A percentile compares a stretch with the other conserved stretches of the same genome.
phyloP scores from a whole-genome alignment of 176 grass and related monocot genomes.

The Avena insularis region DNA sequence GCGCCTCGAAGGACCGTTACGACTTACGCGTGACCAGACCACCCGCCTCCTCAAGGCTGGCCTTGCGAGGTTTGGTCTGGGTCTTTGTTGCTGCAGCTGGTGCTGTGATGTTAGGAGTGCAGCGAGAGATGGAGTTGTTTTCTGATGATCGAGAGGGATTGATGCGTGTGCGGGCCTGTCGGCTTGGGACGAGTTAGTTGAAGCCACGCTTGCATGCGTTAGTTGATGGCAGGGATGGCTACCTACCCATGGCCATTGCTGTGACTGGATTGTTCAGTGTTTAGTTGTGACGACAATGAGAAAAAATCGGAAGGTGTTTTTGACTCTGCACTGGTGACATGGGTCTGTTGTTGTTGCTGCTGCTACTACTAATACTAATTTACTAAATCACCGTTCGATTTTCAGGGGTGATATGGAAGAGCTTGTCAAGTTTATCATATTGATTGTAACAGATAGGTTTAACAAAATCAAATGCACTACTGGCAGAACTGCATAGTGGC shows the following conservation, averaged over 20 bases:
- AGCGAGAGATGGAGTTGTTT: neutral
- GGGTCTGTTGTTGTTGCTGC: neutral
- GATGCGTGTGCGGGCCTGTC: neutral
- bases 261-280: neutral
- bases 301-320: neutral
- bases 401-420: neutral
- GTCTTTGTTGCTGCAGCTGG: conserved; percentile 28
- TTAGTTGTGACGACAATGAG: neutral
- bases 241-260: neutral
- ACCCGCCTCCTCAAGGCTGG: conserved; percentile 29
- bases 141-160: neutral
- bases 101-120: conserved; percentile 4
- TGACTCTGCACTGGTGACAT: neutral
- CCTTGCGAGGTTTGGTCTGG: neutral
- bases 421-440: neutral
- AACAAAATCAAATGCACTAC: neutral
- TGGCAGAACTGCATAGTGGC: neutral
- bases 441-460: neutral
- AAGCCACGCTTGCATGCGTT: neutral
- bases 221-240: neutral
- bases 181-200: neutral
- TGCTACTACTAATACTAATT: neutral
- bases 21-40: conserved; percentile 7
- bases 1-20: neutral
- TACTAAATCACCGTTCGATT: neutral